phyloP scores from a whole-genome alignment of 768 basidiomycete species.

The Chiua virens region DNA sequence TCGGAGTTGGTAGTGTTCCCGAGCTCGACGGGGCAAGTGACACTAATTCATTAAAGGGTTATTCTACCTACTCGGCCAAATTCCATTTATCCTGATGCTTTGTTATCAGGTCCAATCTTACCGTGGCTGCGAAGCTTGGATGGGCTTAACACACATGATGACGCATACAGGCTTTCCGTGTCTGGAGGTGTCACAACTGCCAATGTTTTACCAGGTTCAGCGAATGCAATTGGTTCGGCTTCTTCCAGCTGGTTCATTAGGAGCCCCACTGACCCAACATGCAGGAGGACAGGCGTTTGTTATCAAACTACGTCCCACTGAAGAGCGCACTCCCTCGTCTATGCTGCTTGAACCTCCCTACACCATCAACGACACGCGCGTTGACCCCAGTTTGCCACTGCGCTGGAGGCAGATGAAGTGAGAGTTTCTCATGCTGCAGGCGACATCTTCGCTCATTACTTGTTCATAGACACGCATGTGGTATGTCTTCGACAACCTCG shows the following conservation, averaged over 20 bases:
- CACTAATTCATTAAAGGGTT: constrained; percentile 59
- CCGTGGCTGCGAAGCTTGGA: constrained; percentile 85
- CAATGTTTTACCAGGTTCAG: constrained; percentile 77
- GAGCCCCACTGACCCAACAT: constrained; percentile 1
- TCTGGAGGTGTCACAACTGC: constrained; percentile 88
- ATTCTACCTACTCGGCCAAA: neutral
- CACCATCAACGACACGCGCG: constrained; percentile 48
- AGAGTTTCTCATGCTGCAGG: constrained; percentile 14
- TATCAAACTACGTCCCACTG: constrained; percentile 79
- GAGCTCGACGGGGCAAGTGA: constrained; percentile 50
- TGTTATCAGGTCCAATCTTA: constrained; percentile 47
- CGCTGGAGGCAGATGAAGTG: constrained; percentile 86
- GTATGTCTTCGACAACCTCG: constrained; percentile 22
- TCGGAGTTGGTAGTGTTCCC: constrained; percentile 72
- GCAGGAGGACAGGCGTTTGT: constrained; percentile 86
- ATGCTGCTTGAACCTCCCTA: constrained; percentile 87
- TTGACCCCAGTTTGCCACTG: constrained; percentile 40
- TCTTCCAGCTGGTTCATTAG: constrained; percentile 21
- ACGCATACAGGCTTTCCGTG: constrained; percentile 67
- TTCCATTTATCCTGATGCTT: neutral
- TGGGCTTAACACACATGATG: constrained; percentile 84
- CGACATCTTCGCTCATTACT: constrained; percentile 3
- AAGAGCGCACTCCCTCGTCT: constrained; percentile 71
- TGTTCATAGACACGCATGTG: constrained; percentile 57
- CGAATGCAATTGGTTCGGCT: constrained; percentile 65